Conservation (phyloP, 768 basidiomycete genomes). For the Phaeolepiota aurea region DNA sequence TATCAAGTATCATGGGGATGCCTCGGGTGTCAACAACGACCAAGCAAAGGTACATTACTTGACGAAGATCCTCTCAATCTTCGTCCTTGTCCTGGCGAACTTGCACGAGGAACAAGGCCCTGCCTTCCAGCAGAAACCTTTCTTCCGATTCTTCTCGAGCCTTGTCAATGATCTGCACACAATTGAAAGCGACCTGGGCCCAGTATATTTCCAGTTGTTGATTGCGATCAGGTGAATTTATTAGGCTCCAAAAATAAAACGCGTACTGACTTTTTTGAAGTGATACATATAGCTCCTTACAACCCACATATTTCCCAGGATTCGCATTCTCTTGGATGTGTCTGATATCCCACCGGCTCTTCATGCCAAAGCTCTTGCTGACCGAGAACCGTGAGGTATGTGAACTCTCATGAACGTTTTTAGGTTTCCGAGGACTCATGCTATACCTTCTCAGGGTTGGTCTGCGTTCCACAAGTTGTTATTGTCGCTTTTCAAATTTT, state of each 20-base stretch:
- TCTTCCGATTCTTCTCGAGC: constrained; percentile 97
- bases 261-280: too few species aligned
- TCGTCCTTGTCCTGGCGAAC: constrained; percentile 91
- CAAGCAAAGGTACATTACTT: constrained; percentile 95
- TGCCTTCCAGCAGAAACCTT: constrained; percentile 93
- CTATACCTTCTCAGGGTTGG: constrained; percentile 58
- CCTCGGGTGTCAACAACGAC: constrained; percentile 85
- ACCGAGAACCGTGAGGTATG: constrained; percentile 81
- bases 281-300: constrained; percentile 91
- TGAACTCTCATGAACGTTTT: constrained; percentile 3
- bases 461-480: constrained; percentile 92
- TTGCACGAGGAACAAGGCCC: constrained; percentile 90
- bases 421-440: constrained; percentile 4
- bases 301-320: constrained; percentile 94
- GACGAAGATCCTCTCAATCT: constrained; percentile 95
- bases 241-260: constrained; percentile 10
- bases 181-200: constrained; percentile 78
- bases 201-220: constrained; percentile 85
- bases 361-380: constrained; percentile 92
- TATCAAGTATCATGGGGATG: constrained; percentile 99
- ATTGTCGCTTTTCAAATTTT: constrained; percentile 90
- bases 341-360: constrained; percentile 88
- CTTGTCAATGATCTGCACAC: constrained; percentile 86
- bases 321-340: constrained; percentile 99
- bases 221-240: constrained; percentile 70